phyloP scores from a whole-genome alignment of 352 stramenopile species.

The Globisporangium viniferum region DNA sequence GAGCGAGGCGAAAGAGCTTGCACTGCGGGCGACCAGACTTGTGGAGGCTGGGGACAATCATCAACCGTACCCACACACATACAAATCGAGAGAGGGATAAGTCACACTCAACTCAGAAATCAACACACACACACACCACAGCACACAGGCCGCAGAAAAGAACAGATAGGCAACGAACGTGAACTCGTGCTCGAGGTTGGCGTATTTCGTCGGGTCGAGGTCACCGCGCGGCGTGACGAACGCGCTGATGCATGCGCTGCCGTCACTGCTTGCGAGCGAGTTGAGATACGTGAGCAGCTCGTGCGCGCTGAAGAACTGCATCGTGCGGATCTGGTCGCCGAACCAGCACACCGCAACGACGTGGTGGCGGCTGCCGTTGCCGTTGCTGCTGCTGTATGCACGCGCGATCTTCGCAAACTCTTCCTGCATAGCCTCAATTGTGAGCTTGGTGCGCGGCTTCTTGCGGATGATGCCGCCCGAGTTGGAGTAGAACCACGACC shows the following conservation, averaged over 20 bases:
- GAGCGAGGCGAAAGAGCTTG: constrained; percentile 65
- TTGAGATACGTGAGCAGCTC: constrained; percentile 53
- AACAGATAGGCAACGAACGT: constrained; percentile 33
- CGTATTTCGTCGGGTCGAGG: constrained; percentile 58
- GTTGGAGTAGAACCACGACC: constrained; percentile 70
- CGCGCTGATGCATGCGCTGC: constrained; percentile 43
- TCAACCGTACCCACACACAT: neutral
- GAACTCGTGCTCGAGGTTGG: constrained; percentile 78
- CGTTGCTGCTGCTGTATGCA: constrained; percentile 22
- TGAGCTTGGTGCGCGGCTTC: constrained; percentile 54
- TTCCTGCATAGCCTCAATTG: constrained; percentile 34
- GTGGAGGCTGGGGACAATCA: constrained; percentile 30
- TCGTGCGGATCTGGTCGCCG: constrained; percentile 37
- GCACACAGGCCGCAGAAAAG: neutral
- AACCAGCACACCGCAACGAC: constrained; percentile 57
- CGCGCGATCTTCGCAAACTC: constrained; percentile 33
- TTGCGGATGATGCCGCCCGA: constrained; percentile 51
- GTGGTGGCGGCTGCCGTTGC: neutral
- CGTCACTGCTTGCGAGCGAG: constrained; percentile 30
- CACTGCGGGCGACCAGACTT: constrained; percentile 53
- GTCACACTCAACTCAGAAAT: neutral
- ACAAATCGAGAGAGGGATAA: neutral
- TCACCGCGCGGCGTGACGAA: constrained; percentile 63
- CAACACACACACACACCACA: neutral
- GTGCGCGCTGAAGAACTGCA: constrained; percentile 47